Evolutionary conservation across 2,329 filamentous ascomycete genomes (phyloP).

Genomic region (Emmonsiellopsis sp.): DNA sequence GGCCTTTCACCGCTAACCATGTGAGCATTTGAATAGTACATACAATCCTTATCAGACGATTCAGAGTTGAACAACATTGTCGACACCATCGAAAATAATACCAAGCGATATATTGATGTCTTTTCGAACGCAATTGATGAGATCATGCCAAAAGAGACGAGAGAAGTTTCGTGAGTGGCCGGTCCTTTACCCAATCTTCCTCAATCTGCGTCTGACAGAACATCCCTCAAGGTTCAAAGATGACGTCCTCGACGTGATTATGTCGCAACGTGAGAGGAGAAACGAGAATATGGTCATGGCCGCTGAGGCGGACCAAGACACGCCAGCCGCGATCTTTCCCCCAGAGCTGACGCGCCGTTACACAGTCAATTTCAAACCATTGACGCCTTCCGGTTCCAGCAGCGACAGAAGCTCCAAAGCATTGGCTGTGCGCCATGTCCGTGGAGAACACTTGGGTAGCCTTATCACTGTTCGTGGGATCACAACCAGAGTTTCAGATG

Average conservation of each 20-base stretch:
- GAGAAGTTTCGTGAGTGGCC: conserved; percentile 60
- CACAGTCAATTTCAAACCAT: conserved; percentile 90
- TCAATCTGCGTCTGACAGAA: conserved; percentile 12
- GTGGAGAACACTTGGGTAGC: conserved; percentile 83
- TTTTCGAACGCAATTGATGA: conserved; percentile 81
- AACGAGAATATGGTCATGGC: conserved; percentile 67
- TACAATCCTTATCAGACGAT: conserved; percentile 59
- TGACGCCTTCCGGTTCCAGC: conserved; percentile 61
- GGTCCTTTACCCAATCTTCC: not conserved
- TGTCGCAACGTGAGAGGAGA: conserved; percentile 78
- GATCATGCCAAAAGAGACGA: conserved; percentile 68
- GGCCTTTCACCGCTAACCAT: too few relatives aligned
- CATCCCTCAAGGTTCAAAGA: conserved; percentile 71
- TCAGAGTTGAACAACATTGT: conserved; percentile 57
- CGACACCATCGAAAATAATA: conserved; percentile 78
- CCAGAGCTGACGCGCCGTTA: conserved; percentile 87
- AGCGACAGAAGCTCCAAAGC: conserved; percentile 51
- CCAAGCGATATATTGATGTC: conserved; percentile 91
- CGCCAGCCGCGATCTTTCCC: conserved; percentile 72
- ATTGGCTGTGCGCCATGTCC: conserved; percentile 85
- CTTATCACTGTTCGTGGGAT: conserved; percentile 94
- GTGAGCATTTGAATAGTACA: conserved; percentile 49
- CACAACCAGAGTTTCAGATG: conserved; percentile 88
- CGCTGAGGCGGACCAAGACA: conserved; percentile 51
- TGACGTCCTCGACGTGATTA: conserved; percentile 92